Evolutionary conservation across 768 basidiomycete species (phyloP).

Genomic region (Pleurotus pulmonarius): DNA sequence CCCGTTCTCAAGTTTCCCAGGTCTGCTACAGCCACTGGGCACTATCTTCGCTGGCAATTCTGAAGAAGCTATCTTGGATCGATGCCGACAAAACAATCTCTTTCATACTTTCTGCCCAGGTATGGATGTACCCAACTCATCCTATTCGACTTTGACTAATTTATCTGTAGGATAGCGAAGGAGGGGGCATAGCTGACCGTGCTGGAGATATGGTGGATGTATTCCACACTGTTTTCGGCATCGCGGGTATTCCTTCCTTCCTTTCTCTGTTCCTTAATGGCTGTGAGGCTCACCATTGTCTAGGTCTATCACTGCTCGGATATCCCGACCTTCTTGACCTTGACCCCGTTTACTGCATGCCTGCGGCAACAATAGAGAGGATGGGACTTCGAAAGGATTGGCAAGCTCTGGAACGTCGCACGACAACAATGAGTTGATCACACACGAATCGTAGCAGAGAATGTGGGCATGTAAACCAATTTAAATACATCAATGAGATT

Average conservation of each 20-base stretch:
- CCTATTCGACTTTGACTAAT: not conserved
- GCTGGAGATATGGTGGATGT: constrained; percentile 94
- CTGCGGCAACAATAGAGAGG: constrained; percentile 64
- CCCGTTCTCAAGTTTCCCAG: constrained; percentile 33
- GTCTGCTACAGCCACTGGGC: constrained; percentile 99
- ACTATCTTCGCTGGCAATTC: constrained; percentile 80
- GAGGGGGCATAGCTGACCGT: constrained; percentile 91
- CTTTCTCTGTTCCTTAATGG: too few relatives aligned
- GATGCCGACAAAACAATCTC: constrained; percentile 68
- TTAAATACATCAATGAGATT: not conserved
- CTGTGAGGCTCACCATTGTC: not conserved
- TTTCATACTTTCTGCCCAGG: constrained; percentile 91
- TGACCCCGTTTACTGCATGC: constrained; percentile 98
- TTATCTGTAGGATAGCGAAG: constrained; percentile 68
- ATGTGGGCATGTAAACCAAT: too few relatives aligned
- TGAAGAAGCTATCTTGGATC: constrained; percentile 85
- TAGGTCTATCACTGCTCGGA: constrained; percentile 84
- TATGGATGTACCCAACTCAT: constrained; percentile 22
- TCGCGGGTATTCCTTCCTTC: constrained; percentile 56
- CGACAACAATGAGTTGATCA: not conserved
- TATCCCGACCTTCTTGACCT: constrained; percentile 81
- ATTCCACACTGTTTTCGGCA: constrained; percentile 93
- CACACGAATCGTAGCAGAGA: too few relatives aligned
- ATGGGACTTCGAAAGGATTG: constrained; percentile 68
- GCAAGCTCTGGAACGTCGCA: constrained; percentile 47